Base-by-base conservation (phyloP, 129 eudicot genomes). In the Flaveria brownii region DNA sequence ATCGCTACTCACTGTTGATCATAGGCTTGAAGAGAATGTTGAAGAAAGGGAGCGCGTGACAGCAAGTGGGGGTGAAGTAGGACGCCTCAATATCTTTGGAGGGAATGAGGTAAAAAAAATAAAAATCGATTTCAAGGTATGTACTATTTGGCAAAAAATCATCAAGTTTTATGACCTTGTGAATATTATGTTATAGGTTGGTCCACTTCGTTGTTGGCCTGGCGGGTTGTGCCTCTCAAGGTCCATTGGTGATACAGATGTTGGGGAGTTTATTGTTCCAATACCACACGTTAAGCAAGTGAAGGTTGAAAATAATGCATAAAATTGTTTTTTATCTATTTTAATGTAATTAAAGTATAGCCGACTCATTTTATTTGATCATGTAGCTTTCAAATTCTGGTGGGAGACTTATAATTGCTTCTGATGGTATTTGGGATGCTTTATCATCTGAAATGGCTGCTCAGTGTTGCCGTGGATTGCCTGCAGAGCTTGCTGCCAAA, bases 371-470 rank as follows among this genome's bases (percentile, higher is more conserved):
- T 39, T 72, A 39, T 82, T 2, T 80, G 47, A 9, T 25, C 68
- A 42, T 30, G 17, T 84, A 95, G 99, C 94, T 95, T 69, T 91
- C 99, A 50, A 89, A 81, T 77, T 86, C 91, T 45, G 97, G 97
- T 47, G 99, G 99, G 68, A 89, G 99, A 80, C 97, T 95, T 73
- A 86, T 95, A 74, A 95, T 95, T 80, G 99, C 99, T 26, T 95
- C 97, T 12, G 99, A 95, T 82, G 99, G 99, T 74, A 95, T 95
- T 50, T 95, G 99, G 99, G 99, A 95, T 77, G 95, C 99, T 30
- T 86, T 95, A 73, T 81, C 96, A 68, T 86, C 92, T 76, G 97
- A 95, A 26, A 49, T 57, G 76, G 96, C 99, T 42, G 97, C 99
- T 36, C 90, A 91, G 70, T 85, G 92, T 61, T 91, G 96, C 79